Base-by-base conservation (phyloP, 176 grass and related monocot genomes). In the Dendrocalamus sinicus region DNA sequence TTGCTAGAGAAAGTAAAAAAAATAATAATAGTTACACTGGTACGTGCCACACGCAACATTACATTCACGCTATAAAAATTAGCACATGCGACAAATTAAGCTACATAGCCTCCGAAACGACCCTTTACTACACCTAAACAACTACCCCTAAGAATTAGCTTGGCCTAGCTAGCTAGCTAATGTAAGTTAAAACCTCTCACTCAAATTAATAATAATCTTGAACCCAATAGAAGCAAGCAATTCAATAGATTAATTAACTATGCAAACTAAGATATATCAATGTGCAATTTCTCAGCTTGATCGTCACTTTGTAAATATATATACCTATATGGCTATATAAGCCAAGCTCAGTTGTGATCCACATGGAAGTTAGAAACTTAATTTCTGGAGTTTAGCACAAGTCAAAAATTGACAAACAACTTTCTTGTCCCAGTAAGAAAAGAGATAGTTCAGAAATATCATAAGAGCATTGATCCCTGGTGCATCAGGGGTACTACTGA, bases 1-100 rank as follows among this genome's bases (percentile, higher is more conserved):
- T 66, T 84, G 72, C 22, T 40, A 76, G 6, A 35, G 70, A 75
- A 76, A 44, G 22, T 66, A 40, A 24, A 32, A 24, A 32, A 7
- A 19, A 46, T 16, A 28, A 15, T 23, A 82, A 14, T 2, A 15
- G 12, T 40, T 40, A 67, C 13, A 66, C 41, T 20, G 35, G 9
- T 26, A 76, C 26, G 81, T 63, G 70, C 6, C 45, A 37, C 62
- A 41, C 28, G 45, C 55, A 74, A 37, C 26, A 26, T 46, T 40
- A 52, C 2, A 75, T 24, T 75, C 57, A 75, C 69, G 44, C 23
- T 50, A 62, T 79, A 30, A 45, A 40, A 83, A 6, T 73, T 23
- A 84, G 58, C 59, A 75, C 45, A 66, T 39, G 44, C 12, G 5
- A 28, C n/a, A 59, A 30, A 52, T 16, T 16, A 52, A 20, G 80